Evolutionary conservation across 805 yeast genomes (phyloP), one percentile per base, ranked within the genome.

Genomic region (Lipomyces sp.): DNA sequence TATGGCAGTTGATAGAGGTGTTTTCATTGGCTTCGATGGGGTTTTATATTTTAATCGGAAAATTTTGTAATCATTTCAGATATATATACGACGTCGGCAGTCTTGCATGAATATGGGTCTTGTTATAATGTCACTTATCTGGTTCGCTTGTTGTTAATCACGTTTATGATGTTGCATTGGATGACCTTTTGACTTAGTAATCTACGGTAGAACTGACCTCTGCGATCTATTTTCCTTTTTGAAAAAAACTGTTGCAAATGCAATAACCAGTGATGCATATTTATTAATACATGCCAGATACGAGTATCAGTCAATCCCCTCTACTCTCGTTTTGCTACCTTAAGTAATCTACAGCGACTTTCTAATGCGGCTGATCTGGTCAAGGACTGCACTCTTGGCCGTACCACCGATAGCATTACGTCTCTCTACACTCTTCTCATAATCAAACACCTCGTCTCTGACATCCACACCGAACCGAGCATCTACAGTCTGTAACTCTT

Each of bases 391-490:
- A 45, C 86, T 79, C 78, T 88, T 92, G 15, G 98, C 97, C 39
- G 99, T 93, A 72, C 99, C 99, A 69, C 99, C 99, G 64, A 87
- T 92, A 29, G 98, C 97, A 60, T 89, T 86, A 81, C 99, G 90
- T 84, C 97, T 90, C 82, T 95, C 99, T 32, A 95, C 98, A 76
- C 97, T 90, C 67, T 84, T 87, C 76, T 95, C 98, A 77, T 94
- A 95, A 80, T 94, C 84, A 76, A 95, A 95, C n/a, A 90, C 92
- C 24, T 70, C 69, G 55, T 87, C 88, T 68, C 80, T 84, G 13
- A 95, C 96, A 76, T 95, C 98, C 8, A 81, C 84, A 55, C 80
- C 88, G 75, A 95, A 95, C 78, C 98, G 85, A 1, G 81, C 62
- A 75, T 95, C 98, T 71, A 95, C 93, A 45, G 79, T 72, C 78